Evolutionary conservation across 2,329 filamentous ascomycete genomes (phyloP).

Genomic region (Fusarium nisikadoi): DNA sequence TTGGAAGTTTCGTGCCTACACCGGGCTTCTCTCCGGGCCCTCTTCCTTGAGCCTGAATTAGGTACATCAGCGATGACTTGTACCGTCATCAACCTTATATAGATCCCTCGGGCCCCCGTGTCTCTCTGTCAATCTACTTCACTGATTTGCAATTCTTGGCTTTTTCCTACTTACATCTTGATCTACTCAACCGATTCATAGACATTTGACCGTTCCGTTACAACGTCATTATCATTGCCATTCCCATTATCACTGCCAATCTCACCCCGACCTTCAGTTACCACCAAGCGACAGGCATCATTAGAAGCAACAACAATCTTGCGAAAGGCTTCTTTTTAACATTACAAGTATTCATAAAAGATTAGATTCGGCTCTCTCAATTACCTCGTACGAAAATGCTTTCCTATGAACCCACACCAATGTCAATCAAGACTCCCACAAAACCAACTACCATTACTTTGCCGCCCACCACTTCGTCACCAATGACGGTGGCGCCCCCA

Average conservation of each 20-base stretch:
- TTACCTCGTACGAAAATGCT: constrained; percentile 54
- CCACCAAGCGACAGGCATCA: constrained; percentile 25
- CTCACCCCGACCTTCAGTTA: constrained; percentile 8
- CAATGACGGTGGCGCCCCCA: constrained; percentile 35
- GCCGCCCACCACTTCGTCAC: constrained; percentile 36
- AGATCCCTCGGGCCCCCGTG: constrained; percentile 34
- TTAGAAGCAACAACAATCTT: constrained; percentile 12
- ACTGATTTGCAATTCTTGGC: constrained; percentile 16
- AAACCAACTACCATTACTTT: constrained; percentile 43
- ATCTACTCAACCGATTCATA: constrained; percentile 11
- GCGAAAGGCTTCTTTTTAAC: background rate
- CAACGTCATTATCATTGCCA: constrained; percentile 31
- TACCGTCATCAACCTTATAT: constrained; percentile 44
- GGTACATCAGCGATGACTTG: constrained; percentile 34
- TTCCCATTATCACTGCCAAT: constrained; percentile 26
- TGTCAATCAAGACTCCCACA: constrained; percentile 56
- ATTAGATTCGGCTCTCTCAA: constrained; percentile 9
- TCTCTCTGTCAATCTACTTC: constrained; percentile 14
- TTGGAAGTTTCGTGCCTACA: constrained; percentile 26
- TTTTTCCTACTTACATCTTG: constrained; percentile 16
- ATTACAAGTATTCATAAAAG: constrained; percentile 2
- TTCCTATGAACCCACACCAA: constrained; percentile 59
- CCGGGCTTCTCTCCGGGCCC: constrained; percentile 44
- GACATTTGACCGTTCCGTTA: constrained; percentile 10
- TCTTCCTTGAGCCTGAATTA: constrained; percentile 39